Conservation (phyloP, 768 basidiomycete genomes). For the Collybia sordida region DNA sequence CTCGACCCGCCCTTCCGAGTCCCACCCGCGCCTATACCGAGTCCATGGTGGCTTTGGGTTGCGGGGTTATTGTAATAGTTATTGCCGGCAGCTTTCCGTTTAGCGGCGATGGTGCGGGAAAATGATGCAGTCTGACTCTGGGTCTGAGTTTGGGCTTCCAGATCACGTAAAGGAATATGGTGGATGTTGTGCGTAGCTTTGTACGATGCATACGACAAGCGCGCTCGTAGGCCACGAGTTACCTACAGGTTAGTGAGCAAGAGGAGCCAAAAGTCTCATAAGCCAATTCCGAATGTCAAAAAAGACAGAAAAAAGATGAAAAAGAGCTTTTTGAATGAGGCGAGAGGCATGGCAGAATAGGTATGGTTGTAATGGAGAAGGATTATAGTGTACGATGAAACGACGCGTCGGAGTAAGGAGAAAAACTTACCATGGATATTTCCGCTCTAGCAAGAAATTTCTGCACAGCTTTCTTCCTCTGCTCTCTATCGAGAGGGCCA, state of each 20-base stretch:
- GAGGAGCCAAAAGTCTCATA: slow-evolving; percentile 32
- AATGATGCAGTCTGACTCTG: slow-evolving; percentile 42
- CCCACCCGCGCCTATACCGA: slow-evolving; percentile 23
- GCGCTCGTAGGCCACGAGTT: slow-evolving; percentile 76
- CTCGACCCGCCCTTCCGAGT: slow-evolving; percentile 39
- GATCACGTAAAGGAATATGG: slow-evolving; percentile 63
- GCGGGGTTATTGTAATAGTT: slow-evolving; percentile 50
- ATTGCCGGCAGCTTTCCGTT: slow-evolving; percentile 49
- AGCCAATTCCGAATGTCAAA: slow-evolving; percentile 16
- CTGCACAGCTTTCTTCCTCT: slow-evolving; percentile 65
- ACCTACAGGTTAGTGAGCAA: slow-evolving; percentile 57
- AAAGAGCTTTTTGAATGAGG: slow-evolving; percentile 3
- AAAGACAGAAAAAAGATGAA: slow-evolving; percentile 9
- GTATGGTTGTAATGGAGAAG: slow-evolving; percentile 3
- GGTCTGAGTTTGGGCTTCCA: slow-evolving; percentile 58
- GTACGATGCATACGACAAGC: slow-evolving; percentile 81
- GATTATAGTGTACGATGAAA: slow-evolving; percentile 20
- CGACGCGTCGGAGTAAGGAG: slow-evolving; percentile 50
- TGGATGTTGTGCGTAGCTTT: slow-evolving; percentile 77
- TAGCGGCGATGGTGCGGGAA: slow-evolving; percentile 56
- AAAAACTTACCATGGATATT: slow-evolving; percentile 69
- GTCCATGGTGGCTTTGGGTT: slow-evolving; percentile 42
- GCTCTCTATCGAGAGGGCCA: slow-evolving; percentile 53
- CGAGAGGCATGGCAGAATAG: slow-evolving; percentile 5
- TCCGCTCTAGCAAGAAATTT: slow-evolving; percentile 81